Evolutionary conservation across 2,329 filamentous ascomycete species (phyloP).

Genomic region (Fusarium dlaminii): DNA sequence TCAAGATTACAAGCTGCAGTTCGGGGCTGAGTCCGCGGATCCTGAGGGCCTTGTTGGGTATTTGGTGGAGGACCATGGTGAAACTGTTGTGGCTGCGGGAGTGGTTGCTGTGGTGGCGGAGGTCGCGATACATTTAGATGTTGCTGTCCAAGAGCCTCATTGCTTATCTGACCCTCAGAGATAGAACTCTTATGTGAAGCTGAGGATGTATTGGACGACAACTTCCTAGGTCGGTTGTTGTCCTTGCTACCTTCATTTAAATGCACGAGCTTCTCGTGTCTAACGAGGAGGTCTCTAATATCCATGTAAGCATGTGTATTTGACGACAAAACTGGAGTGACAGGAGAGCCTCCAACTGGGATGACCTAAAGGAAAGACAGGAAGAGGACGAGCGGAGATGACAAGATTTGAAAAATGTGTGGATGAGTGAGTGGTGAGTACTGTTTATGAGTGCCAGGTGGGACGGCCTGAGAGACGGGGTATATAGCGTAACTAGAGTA

Average conservation of each 20-base stretch:
- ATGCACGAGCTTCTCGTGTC: slow-evolving; percentile 72
- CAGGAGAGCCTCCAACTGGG: not conserved
- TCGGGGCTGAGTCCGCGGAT: slow-evolving; percentile 57
- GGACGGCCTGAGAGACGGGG: slow-evolving; percentile 28
- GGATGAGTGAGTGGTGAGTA: slow-evolving; percentile 26
- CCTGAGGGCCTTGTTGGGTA: slow-evolving; percentile 54
- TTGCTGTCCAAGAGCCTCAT: slow-evolving; percentile 58
- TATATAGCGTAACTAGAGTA: slow-evolving; percentile 35
- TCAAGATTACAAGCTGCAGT: slow-evolving; percentile 65
- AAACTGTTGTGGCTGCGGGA: slow-evolving; percentile 48
- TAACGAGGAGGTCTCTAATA: slow-evolving; percentile 70
- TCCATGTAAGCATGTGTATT: slow-evolving; percentile 62
- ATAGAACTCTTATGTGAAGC: slow-evolving; percentile 56
- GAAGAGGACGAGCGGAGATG: not conserved
- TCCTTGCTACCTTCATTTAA: slow-evolving; percentile 69
- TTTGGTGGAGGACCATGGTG: slow-evolving; percentile 50
- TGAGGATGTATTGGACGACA: slow-evolving; percentile 57
- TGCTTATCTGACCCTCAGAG: slow-evolving; percentile 58
- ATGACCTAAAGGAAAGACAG: not conserved
- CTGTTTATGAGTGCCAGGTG: slow-evolving; percentile 28
- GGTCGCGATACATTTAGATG: slow-evolving; percentile 41
- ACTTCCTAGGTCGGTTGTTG: slow-evolving; percentile 59
- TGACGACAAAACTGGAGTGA: not conserved
- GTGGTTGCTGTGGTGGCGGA: slow-evolving; percentile 41
- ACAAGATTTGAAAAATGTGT: slow-evolving; percentile 15